Base-by-base conservation (phyloP, 768 basidiomycete genomes). In the Pisolithus orientalis region DNA sequence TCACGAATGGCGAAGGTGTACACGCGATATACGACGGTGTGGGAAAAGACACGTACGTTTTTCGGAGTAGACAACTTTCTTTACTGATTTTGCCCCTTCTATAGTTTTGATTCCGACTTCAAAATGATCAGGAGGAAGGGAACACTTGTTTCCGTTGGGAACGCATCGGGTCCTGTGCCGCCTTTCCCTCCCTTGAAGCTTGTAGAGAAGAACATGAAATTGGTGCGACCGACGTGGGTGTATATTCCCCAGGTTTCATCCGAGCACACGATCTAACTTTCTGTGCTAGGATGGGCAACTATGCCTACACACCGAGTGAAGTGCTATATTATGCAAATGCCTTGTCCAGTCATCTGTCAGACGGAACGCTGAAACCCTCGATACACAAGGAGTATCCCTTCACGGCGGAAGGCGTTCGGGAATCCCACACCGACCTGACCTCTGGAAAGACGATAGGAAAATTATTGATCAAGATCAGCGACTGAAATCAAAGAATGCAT, bases 11-110 rank as follows among this genome's bases (percentile, higher is more conserved):
- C 6, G 76, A 83, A 58, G 90, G 91, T 14, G 89, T 93, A 5
- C 80, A 95, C 56, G 94, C 82, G 14, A 80, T 92, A 24, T 95
- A 87, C 61, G 95, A 99, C 61, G 95, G 95, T 28, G 92, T 99
- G n/a, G 95, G 95, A 1, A 94, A 90, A 73, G 89, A 92, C 65
- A 97, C 94, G 80, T 94, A 37, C 11, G 32, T 2, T 21, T 37
- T 32, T 13, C 32, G 13, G 70, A 53, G 5, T 29, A 9, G 28
- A 31, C 9, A 1, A 25, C 42, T 47, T 28, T 14, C 8, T 44
- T 53, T 25, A 43, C 52, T 44, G 56, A 54, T 39, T 16, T 43
- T 32, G 48, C 60, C 40, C 24, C 14, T 52, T 50, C 39, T 25
- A 13, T 58, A 89, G 87, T 5, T 88, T 87, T 64, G 87, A 90